Base-by-base conservation (phyloP, 2,329 filamentous ascomycete species). In the Hymenoscyphus scutula region DNA sequence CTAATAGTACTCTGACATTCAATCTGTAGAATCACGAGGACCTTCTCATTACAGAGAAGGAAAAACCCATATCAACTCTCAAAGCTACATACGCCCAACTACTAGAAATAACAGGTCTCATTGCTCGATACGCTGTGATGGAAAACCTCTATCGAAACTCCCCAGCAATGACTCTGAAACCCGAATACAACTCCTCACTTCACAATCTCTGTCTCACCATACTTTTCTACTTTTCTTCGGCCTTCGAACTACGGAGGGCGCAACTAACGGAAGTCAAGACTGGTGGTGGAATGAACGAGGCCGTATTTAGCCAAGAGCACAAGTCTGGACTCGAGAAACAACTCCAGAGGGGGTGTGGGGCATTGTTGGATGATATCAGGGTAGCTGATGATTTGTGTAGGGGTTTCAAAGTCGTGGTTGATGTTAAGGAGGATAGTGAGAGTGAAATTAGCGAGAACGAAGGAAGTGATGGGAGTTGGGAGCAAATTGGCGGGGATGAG, bases 91-190 rank as follows among this genome's bases (percentile, higher is more conserved):
- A 58, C 56, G 23, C 37, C 32, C 41, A 64, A 7, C 58, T 67
- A 19, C 58, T 58, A 34, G 63, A 62, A 29, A 57, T 69, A 17
- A 64, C 62, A 1, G 55, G 51, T 11, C 58, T 67, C n/a, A 64
- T 69, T 10, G 67, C 66, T 2, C 65, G 68, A 7, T 69, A 68
- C 37, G 60, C 62, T 15, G 68, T 68, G 6, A 69, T 68, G 66
- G 67, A 69, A 37, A 68, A 66, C 29, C 60, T 69, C 5, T 68
- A 66, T 55, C 25, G 19, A 15, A 34, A 53, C 3, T 41, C 51
- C 15, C 27, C 58, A 17, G 7, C 13, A 17, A 34, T 60, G 25
- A 34, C 51, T 2, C n/a, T 60, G 32, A 55, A 48, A 45, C 32
- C 34, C 2, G 53, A 56, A 15, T 60, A 60, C 19, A 10, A 48